Percentiles rank a stretch among this genome's conserved stretches.
phyloP scores from a whole-genome alignment of 2,329 filamentous ascomycete species.

The Penicillium sp. region DNA sequence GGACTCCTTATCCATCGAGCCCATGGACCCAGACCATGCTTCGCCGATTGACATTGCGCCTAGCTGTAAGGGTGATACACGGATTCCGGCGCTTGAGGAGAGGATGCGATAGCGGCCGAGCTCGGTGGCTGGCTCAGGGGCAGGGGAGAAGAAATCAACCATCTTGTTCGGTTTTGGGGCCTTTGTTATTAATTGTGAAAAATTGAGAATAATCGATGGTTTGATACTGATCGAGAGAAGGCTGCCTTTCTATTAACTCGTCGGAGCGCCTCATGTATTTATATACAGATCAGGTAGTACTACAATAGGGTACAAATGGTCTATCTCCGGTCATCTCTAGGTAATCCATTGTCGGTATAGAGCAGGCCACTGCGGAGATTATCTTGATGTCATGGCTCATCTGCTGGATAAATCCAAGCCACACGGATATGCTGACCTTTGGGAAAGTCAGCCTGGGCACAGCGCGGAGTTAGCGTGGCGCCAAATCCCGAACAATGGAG shows the following conservation, averaged over 20 bases:
- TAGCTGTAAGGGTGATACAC: slow-evolving; percentile 65
- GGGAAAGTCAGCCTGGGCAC: background rate
- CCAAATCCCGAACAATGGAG: background rate
- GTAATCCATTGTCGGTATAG: background rate
- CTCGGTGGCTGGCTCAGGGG: slow-evolving; percentile 58
- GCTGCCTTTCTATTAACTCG: background rate
- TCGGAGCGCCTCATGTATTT: background rate
- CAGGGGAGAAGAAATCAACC: background rate
- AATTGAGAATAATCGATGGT: background rate
- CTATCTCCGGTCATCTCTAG: slow-evolving; percentile 1
- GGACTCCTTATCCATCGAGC: slow-evolving; percentile 66
- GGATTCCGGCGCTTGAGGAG: slow-evolving; percentile 67
- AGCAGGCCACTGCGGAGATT: background rate
- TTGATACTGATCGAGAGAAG: background rate
- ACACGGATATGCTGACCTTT: background rate
- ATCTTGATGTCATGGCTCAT: background rate
- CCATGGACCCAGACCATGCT: slow-evolving; percentile 59
- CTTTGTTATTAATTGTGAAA: too few relatives aligned
- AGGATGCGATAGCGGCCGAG: slow-evolving; percentile 70
- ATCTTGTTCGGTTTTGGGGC: background rate
- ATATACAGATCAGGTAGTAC: background rate
- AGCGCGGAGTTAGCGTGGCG: background rate
- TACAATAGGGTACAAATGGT: background rate
- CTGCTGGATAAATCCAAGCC: background rate
- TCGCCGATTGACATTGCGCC: slow-evolving; percentile 47